Evolutionary conservation across 164 flowering plant genomes (phyloP), one percentile per base, ranked within the genome.

Genomic region (Cinnamomum micranthum): DNA sequence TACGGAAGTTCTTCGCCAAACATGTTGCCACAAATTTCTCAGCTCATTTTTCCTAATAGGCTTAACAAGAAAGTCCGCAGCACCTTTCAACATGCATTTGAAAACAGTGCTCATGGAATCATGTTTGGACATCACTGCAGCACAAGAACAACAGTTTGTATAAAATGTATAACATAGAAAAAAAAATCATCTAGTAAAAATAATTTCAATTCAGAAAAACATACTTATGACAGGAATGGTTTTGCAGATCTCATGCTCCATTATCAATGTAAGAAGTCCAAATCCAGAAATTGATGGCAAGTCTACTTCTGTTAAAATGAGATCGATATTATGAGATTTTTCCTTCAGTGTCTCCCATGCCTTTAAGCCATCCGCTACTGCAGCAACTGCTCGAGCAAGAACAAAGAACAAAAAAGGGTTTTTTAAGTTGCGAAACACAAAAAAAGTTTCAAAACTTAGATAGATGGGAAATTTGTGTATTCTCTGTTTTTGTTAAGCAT

Each of bases 11-110:
- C 92, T 87, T 77, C 97, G 91, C 99, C 97, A 95, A 66, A 92
- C 94, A 88, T 95, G 99, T 85, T 93, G 99, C 99, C 99, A 95
- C 81, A 95, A 77, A 81, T 92, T 95, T 71, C 82, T 91, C 59
- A 95, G 84, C 81, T 95, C 99, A 75, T 95, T 95, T 80, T 82
- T 95, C 82, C 99, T 83, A 51, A 95, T 69, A 20, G 99, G 99
- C 85, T 95, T 95, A 47, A 93, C 89, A 62, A 95, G 93, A 85
- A 91, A 95, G 79, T 95, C 99, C 12, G 91, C 91, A 76, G 97
- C 99, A 74, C 99, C 99, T 82, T 85, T 89, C 86, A 89, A 66
- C 98, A 93, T 93, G 87, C 97, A 95, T 75, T 90, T 89, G 75
- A 90, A 90, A 33, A 92, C 98, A 31, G 87, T 82, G 75, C 87